Percentiles rank a stretch among this genome's conserved stretches.
Evolutionary conservation across 225 moss, liverwort and hornwort species (phyloP).

Genomic region (Bryum argenteum): DNA sequence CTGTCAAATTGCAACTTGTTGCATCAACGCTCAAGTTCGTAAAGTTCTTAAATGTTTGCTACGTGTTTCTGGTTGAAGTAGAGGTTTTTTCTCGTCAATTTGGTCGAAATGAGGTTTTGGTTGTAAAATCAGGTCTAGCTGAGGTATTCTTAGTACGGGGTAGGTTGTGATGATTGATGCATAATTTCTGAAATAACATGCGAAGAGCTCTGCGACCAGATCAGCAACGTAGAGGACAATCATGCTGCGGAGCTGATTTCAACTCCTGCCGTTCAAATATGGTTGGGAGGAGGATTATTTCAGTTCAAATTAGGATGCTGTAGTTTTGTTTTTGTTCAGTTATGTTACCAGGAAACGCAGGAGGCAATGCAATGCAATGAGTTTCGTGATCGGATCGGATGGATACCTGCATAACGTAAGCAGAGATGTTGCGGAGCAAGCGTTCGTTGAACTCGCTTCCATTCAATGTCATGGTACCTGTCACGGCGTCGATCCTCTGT

Average conservation of each 20-base stretch:
- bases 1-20: constrained; percentile 33
- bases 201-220: too few species aligned
- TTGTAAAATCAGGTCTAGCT: too few species aligned
- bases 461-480: constrained; percentile 78
- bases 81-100: too few species aligned
- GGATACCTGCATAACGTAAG: constrained; percentile 82
- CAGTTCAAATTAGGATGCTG: background rate
- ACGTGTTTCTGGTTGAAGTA: too few species aligned
- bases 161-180: too few species aligned
- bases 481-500: constrained; percentile 63
- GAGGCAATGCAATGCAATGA: background rate
- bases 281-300: background rate
- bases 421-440: constrained; percentile 79
- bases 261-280: too few species aligned
- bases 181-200: too few species aligned
- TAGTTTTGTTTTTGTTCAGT: background rate
- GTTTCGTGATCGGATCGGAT: background rate
- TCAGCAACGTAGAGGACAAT: too few species aligned
- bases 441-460: constrained; percentile 60
- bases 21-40: background rate
- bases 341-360: background rate
- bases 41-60: too few species aligned
- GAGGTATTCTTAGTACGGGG: too few species aligned
- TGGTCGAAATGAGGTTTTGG: too few species aligned
- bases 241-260: too few species aligned